Base-by-base conservation (phyloP, 331 rosid genomes). In the Spiraea crenata region DNA sequence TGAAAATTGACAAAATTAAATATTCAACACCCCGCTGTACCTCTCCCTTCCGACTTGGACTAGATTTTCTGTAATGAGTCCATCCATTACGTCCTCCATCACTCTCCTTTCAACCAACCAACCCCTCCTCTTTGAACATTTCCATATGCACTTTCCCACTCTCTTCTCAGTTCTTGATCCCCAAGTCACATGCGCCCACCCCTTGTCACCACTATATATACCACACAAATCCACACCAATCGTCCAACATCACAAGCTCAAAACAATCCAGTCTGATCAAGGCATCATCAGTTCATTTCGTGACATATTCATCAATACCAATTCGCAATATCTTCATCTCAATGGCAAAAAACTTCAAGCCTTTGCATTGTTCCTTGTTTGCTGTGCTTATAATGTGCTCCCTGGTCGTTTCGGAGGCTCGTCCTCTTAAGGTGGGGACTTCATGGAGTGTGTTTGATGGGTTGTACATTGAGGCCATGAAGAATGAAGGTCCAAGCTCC, bases 401-500 rank as follows among this genome's bases (percentile, higher is more conserved):
- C 13, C 15, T 41, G 40, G 9, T 20, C 59, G 4, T 47, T 9
- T 19, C 75, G 20, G 77, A 68, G 54, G 79, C 79, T 57, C 83
- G 81, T 55, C 83, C 79, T 68, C 78, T 70, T 51, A 41, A 42
- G 48, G 16, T 56, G 54, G 44, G 55, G 16, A 25, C 16, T 25
- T 65, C 68, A 42, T 19, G 52, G 68, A 63, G 54, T 34, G 57
- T 67, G 39, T 74, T 63, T 19, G 81, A 58, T 11, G 72, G 72
- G 68, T n/a, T 73, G 59, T 19, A 41, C 47, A 5, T 71, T 10
- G 19, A 48, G 11, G 74, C 65, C 31, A 61, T 75, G 46, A 81
- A 75, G 69, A 74, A 70, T 0, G 80, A 70, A 51, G 80, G 84
- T 40, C 87, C 74, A 5, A 65, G 82, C 48, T 4, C 66, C 5